Evolutionary conservation across 768 basidiomycete species (phyloP), one percentile per base, ranked within the genome.

Genomic region (Crucibulum laeve): DNA sequence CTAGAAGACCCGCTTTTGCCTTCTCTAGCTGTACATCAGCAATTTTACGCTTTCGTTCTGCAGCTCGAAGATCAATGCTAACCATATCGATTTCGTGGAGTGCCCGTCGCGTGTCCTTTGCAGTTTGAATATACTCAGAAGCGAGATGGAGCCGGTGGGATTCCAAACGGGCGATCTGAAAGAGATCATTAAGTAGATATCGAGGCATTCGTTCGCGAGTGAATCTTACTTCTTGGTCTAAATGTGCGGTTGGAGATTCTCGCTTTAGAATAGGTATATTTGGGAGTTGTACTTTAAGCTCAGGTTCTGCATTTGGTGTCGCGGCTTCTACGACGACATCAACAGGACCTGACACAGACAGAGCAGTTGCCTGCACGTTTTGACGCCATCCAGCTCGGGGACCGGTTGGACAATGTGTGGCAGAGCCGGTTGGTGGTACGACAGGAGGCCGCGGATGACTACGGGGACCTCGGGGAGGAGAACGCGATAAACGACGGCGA

Each of bases 1-100:
- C 85, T 42, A 86, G 65, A 44, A 64, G 57, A n/a, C 85, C 85
- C 28, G 62, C 63, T 17, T 74, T 70, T 44, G 84, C 84, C 59
- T 74, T 75, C 57, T 84, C 80, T 45, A 83, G 60, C 49, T 83
- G 82, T 49, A 52, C 51, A 43, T 77, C 77, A 18, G 83, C 78
- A 15, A 79, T 65, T 50, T 68, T 74, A 42, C 82, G 74, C 42
- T 83, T 73, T 42, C 65, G 64, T 64, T 80, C 78, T 14, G 79
- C 79, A 28, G 72, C 72, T 43, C 71, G 71, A 44, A 85, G 57
- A 46, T 89, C 86, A 26, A 86, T 64, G 28, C 64, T 65, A 24
- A 80, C 67, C 53, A 78, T 62, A 17, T 84, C 81, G 7, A 84
- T 60, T 51, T 88, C 86, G 38, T 80, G 76, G 32, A 79, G 54